phyloP scores from a whole-genome alignment of 768 basidiomycete genomes.

The Panaeolus cyanescens region DNA sequence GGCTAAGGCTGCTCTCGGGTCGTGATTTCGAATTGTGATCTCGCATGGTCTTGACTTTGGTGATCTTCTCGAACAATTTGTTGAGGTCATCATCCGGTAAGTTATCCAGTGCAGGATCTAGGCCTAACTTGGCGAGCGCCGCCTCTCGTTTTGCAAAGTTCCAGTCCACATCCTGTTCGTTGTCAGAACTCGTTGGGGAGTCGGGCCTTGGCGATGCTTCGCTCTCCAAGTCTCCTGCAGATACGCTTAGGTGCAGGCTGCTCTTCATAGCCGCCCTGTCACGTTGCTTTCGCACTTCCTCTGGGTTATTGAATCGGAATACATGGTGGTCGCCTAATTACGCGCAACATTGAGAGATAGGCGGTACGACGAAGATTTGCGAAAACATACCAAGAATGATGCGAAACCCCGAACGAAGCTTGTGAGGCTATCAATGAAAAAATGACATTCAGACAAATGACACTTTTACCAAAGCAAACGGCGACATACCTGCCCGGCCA shows the following conservation, averaged over 20 bases:
- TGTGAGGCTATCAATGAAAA: slow-evolving; percentile 58
- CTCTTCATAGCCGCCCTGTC: slow-evolving; percentile 79
- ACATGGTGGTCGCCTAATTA: slow-evolving; percentile 88
- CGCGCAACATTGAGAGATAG: too few species aligned
- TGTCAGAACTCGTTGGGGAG: slow-evolving; percentile 71
- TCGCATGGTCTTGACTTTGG: slow-evolving; percentile 86
- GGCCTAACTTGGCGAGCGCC: slow-evolving; percentile 80
- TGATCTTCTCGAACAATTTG: slow-evolving; percentile 92
- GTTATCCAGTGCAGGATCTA: slow-evolving; percentile 89
- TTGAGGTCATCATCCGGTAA: slow-evolving; percentile 94
- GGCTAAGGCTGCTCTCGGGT: slow-evolving; percentile 87
- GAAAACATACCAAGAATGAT: slow-evolving; percentile 83
- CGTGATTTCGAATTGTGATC: slow-evolving; percentile 80
- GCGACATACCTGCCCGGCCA: slow-evolving; percentile 67
- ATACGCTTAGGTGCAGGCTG: slow-evolving; percentile 62
- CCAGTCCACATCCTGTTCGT: slow-evolving; percentile 87
- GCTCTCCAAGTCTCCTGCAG: slow-evolving; percentile 68
- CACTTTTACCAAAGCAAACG: slow-evolving; percentile 3
- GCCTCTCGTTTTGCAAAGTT: slow-evolving; percentile 96
- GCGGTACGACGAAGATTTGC: slow-evolving; percentile 12
- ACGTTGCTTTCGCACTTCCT: slow-evolving; percentile 89
- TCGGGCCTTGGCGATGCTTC: slow-evolving; percentile 72
- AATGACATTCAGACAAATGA: slow-evolving; percentile 11
- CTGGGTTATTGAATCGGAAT: slow-evolving; percentile 95
- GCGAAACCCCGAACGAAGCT: slow-evolving; percentile 91